Conservation (phyloP, 306 rosid species). For the Fagus crenata region DNA sequence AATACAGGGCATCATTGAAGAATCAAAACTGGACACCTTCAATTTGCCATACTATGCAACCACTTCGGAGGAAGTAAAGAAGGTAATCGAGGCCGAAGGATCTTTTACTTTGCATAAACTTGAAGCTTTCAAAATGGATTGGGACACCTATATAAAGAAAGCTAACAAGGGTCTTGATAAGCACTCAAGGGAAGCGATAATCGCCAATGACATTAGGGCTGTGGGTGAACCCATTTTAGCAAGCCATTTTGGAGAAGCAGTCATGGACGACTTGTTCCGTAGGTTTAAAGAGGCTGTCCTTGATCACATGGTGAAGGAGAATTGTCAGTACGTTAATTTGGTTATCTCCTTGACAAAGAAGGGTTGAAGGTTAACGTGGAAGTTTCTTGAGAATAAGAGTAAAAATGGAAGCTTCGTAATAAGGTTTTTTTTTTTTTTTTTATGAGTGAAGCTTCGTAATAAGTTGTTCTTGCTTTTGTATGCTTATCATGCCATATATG, state of each 20-base stretch:
- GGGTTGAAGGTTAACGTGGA: too few relatives aligned
- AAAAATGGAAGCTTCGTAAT: too few relatives aligned
- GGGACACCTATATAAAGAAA: conserved; percentile 33
- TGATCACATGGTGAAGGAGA: conserved; percentile 27
- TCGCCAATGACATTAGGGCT: conserved; percentile 37
- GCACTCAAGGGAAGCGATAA: conserved; percentile 11
- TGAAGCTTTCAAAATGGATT: conserved; percentile 18
- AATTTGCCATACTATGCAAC: conserved; percentile 43
- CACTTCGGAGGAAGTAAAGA: conserved; percentile 33
- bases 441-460: too few relatives aligned
- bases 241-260: conserved; percentile 31
- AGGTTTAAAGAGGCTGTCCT: conserved; percentile 26
- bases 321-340: conserved; percentile 6
- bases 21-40: conserved; percentile 35
- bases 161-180: conserved; percentile 10
- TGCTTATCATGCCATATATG: too few relatives aligned
- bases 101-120: conserved; percentile 35
- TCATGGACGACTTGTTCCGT: conserved; percentile 41
- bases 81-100: conserved; percentile 40
- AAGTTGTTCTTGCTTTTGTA: too few relatives aligned
- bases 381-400: too few relatives aligned
- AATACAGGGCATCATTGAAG: conserved; percentile 41
- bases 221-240: conserved; percentile 42
- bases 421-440: too few relatives aligned
- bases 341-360: conserved; percentile 24